Evolutionary conservation across 257 asterid species (phyloP), one percentile per base, ranked within the genome.

Genomic region (Solanum sejunctum): DNA sequence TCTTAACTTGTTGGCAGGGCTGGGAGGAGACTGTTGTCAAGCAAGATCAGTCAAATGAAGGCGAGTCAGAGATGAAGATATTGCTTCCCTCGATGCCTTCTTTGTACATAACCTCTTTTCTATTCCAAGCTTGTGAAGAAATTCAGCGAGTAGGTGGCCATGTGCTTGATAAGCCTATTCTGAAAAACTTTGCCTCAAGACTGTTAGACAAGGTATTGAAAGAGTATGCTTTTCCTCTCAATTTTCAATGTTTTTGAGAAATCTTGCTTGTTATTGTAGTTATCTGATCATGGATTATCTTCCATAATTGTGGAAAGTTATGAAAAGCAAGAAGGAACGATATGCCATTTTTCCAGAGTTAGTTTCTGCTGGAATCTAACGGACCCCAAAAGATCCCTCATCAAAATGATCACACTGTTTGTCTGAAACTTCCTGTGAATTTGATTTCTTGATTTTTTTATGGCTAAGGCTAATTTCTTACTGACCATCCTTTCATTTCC

Each of bases 81-180:
- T 90, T 90, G 39, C 99, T 97, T 85, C 99, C 99, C 83, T 97
- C 98, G 39, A 92, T 94, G 96, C 99, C 99, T 84, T 97, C 99
- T 83, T 90, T 93, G 80, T 92, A 95, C 83, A 89, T 95, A 84
- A 88, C 92, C 86, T 95, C 97, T 23, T 89, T 93, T 84, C 89
- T 97, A 83, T 97, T 95, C 87, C 91, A 90, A 85, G 97, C 98
- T 51, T 94, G 99, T 83, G 97, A 94, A 91, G 99, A 97, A 91
- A 92, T 97, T 90, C 96, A 95, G 80, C 97, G 97, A 81, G 95
- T 91, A 86, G 98, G 99, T 80, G 99, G 98, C 18, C 99, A 95
- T 87, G 96, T 97, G 64, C 98, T 97, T 86, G 99, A 94, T 77
- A 95, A 90, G 87, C 82, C 89, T 82, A 93, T 93, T 89, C 90